Base-by-base conservation (phyloP, 768 basidiomycete species). In the Lepiota brunneoincarnata region DNA sequence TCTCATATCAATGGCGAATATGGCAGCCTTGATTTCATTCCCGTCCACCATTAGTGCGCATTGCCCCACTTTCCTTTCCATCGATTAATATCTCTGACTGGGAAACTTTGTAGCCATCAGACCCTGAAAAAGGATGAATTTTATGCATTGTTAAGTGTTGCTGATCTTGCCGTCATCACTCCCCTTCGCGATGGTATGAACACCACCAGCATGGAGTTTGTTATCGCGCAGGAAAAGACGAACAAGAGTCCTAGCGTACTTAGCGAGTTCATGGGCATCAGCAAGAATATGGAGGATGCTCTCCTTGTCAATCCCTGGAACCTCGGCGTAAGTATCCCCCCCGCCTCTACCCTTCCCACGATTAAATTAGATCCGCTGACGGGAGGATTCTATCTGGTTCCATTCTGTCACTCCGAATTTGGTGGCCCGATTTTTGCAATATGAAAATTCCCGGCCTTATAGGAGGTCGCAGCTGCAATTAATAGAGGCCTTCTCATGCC, bases 181-280 rank as follows among this genome's bases (percentile, higher is more conserved):
- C 93, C 94, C 0, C 78, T 98, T 6, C 84, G 96, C 31, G 96
- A 99, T 65, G 97, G 96, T 5, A 98, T 98, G 97, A 99, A 99
- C 77, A 98, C 96, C 12, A 97, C 95, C 0, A 89, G 87, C 48
- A 96, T 97, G 93, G 96, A 98, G 70, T 98, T 95, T 69, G 89
- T 96, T 24, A 89, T 98, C 57, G 93, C 94, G 31, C 96, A 99
- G 71, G 83, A 89, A 61, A 78, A 77, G 62, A 89, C 91, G 48
- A 87, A 88, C 65, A 84, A 83, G 70, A 86, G 83, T 34, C 94
- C 96, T 0, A 83, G 94, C 48, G 89, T 98, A 56, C 75, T 99
- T 51, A 93, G 91, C 64, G 96, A 99, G 72, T 98, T 98, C 65
- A 97, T 97, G 90, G 96, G 96, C 9, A 97, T 97, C 62, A 90